Conservation (phyloP, 2,329 filamentous ascomycete genomes). For the Alternaria brassicicola region DNA sequence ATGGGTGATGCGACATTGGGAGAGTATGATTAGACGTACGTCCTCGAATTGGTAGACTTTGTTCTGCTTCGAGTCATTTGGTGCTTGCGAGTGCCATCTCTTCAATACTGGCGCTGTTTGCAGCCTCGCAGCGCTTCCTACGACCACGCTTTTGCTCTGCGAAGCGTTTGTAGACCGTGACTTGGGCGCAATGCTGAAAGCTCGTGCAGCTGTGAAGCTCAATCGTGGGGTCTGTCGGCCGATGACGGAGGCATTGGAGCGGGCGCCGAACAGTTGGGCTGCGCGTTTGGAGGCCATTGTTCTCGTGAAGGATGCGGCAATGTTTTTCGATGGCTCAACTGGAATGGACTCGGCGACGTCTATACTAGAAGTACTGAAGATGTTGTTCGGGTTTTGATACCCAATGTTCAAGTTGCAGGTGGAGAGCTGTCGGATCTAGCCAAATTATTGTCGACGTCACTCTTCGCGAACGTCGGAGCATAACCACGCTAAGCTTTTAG, state of each 20-base stretch:
- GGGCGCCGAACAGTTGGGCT: constrained; percentile 20
- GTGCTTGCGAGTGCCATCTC: constrained; percentile 48
- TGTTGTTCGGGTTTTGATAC: not conserved
- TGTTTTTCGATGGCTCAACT: not conserved
- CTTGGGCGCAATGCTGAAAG: constrained; percentile 11
- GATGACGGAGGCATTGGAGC: constrained; percentile 14
- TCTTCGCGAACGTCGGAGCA: constrained; percentile 14
- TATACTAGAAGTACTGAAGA: not conserved
- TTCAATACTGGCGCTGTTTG: constrained; percentile 10
- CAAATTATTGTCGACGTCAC: constrained; percentile 33
- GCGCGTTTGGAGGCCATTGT: constrained; percentile 31
- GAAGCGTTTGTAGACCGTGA: not conserved
- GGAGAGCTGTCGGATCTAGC: constrained; percentile 25
- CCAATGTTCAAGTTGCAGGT: constrained; percentile 5
- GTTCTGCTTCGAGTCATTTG: constrained; percentile 24
- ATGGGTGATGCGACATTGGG: not conserved
- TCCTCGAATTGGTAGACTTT: constrained; percentile 51
- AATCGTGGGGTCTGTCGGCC: constrained; percentile 12
- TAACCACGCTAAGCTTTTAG: constrained; percentile 12
- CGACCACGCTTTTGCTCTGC: not conserved
- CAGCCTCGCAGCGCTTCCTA: not conserved
- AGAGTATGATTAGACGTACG: constrained; percentile 24
- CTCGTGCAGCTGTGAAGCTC: constrained; percentile 10
- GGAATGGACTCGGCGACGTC: not conserved
- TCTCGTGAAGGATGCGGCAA: not conserved